Evolutionary conservation across 2,329 filamentous ascomycete species (phyloP), one percentile per base, ranked within the genome.

Genomic region (Lachnellula occidentalis): DNA sequence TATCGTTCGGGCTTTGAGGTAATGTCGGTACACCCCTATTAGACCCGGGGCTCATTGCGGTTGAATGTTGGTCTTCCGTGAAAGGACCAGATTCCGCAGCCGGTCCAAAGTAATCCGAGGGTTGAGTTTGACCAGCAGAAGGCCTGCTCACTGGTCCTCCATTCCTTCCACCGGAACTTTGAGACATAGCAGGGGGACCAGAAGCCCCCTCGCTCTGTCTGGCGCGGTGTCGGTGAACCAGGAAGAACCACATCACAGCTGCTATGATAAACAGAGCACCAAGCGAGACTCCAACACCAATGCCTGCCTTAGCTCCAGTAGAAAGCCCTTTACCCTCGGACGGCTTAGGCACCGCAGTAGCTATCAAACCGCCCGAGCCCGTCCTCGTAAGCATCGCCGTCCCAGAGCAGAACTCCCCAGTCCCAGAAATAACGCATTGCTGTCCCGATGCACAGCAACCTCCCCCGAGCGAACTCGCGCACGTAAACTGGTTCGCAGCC

Each of bases 281-380:
- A 0, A 78, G 65, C 1, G 77, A 73, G 3, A 78, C 74, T 17
- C 79, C 81, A 0, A 78, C 71, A 5, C 76, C 80, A n/a, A 85
- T 77, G 2, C 81, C 81, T 0, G 77, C 79, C 61, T 78, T 81
- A 2, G 78, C 80, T 1, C 76, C 79, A 1, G 72, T 66, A 1
- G 77, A 76, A 5, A 82, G 64, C 2, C 66, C 66, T 2, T 50
- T 52, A 24, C 24, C 45, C 42, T 5, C 8, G 15, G 50, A 52
- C 12, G 49, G 37, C 12, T 59, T 50, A 5, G 59, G 56, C 2
- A 69, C 61, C 1, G 66, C 64, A 2, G 67, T 67, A 19, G 68
- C 57, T 12, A 71, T 62, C 22, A 62, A 60, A 3, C 68, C 59
- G 12, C 64, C 68, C n/a, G 70, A 66, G 2, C 66, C 66, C 2